phyloP scores from a whole-genome alignment of 345 rosid species.

The Lepidium sativum region DNA sequence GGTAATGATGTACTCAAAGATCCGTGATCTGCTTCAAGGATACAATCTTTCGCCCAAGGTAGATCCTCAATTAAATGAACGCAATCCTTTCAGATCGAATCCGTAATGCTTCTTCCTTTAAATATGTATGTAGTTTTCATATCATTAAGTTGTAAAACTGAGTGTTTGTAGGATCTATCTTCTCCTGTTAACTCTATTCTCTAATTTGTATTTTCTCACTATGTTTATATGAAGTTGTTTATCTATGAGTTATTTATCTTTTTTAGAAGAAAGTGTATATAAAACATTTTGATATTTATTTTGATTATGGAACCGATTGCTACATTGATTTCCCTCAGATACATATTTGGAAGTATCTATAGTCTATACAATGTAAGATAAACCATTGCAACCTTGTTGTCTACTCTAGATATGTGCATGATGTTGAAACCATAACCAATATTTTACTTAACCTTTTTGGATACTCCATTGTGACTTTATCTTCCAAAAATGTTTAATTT shows the following conservation, averaged over 20 bases:
- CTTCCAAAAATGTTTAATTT: too few relatives aligned
- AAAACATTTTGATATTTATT: too few relatives aligned
- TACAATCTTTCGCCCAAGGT: conserved; percentile 43
- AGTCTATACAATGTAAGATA: too few relatives aligned
- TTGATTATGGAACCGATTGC: too few relatives aligned
- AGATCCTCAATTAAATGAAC: conserved; percentile 41
- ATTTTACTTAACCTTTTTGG: too few relatives aligned
- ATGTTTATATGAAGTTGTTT: conserved; percentile 16
- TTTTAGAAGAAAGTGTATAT: too few relatives aligned
- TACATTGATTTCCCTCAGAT: too few relatives aligned
- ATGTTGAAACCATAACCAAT: too few relatives aligned
- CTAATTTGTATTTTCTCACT: conserved; percentile 1
- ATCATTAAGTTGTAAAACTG: background rate
- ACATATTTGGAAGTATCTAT: too few relatives aligned
- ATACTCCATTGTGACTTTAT: too few relatives aligned
- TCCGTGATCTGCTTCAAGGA: conserved; percentile 52
- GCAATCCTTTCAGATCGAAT: conserved; percentile 45
- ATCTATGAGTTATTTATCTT: background rate
- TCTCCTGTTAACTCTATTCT: background rate
- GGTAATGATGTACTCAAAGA: conserved; percentile 51
- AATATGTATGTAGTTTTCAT: background rate
- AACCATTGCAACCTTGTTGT: too few relatives aligned
- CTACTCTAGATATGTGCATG: too few relatives aligned
- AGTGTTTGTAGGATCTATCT: background rate
- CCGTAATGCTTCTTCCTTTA: conserved; percentile 22